Conservation (phyloP, 78 protist genomes). For the Dictyostelium intermedium region DNA sequence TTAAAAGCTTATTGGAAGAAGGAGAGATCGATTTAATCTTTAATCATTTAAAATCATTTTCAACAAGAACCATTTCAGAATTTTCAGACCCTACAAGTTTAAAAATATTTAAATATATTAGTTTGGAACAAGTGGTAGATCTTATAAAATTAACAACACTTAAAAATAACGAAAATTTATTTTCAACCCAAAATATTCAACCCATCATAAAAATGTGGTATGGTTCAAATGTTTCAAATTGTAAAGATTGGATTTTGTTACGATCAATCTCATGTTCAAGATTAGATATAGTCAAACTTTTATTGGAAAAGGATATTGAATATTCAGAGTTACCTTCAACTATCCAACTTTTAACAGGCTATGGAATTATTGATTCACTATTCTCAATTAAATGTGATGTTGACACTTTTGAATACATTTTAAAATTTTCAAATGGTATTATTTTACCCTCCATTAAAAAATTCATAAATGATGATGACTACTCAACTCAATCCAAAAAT, state of each 20-base stretch:
- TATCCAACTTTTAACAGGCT: background rate
- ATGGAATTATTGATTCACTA: background rate
- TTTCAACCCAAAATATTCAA: background rate
- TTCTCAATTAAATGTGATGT: background rate
- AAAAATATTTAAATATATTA: background rate
- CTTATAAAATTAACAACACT: background rate
- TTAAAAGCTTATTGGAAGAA: background rate
- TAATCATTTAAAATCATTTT: background rate
- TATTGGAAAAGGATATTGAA: background rate
- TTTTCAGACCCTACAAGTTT: background rate
- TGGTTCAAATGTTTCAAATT: background rate
- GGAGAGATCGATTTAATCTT: background rate
- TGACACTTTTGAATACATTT: background rate
- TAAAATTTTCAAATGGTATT: background rate
- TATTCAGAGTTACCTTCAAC: background rate
- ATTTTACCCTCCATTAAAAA: background rate
- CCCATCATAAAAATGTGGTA: background rate
- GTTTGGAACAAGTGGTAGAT: background rate
- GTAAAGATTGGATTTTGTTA: background rate
- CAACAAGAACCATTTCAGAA: background rate
- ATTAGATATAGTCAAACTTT: background rate
- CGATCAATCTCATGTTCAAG: background rate
- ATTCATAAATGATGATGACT: background rate
- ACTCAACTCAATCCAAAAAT: background rate
- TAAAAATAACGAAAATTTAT: background rate